Evolutionary conservation across 345 rosid genomes (phyloP).

Genomic region (Geranium brycei): DNA sequence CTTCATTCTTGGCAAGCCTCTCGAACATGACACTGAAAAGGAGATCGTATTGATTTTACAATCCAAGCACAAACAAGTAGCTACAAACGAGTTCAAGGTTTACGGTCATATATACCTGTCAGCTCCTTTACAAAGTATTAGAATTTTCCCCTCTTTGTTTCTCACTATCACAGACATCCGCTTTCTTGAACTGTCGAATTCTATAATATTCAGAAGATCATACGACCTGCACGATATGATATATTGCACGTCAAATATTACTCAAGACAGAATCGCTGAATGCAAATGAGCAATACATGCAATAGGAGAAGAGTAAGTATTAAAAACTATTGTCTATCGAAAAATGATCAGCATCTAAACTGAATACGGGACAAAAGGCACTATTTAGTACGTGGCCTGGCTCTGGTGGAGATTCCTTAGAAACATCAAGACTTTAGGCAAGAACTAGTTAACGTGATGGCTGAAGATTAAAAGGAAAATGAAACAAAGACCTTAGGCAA

Average conservation of each 20-base stretch:
- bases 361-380: too few species aligned
- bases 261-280: not conserved
- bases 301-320: too few species aligned
- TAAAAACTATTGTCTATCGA: too few species aligned
- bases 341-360: too few species aligned
- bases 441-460: too few species aligned
- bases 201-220: slow-evolving; percentile 53
- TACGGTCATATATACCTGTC: slow-evolving; percentile 54
- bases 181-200: slow-evolving; percentile 70
- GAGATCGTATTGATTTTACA: not conserved
- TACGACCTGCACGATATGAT: slow-evolving; percentile 42
- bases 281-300: not conserved
- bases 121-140: slow-evolving; percentile 74
- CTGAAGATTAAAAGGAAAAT: too few species aligned
- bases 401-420: too few species aligned
- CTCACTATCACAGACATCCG: slow-evolving; percentile 87
- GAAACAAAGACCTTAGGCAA: too few species aligned
- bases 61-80: slow-evolving; percentile 2
- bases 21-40: slow-evolving; percentile 70
- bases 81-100: not conserved
- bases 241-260: not conserved
- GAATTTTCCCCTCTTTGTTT: slow-evolving; percentile 47
- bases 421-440: too few species aligned
- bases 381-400: too few species aligned
- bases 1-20: slow-evolving; percentile 50